These are phyloP conservation scores for Rhizopogon hawkerae DNA, from an alignment of 1,284 basidiomycete genomes.

Conservation along the genomic window DNA sequence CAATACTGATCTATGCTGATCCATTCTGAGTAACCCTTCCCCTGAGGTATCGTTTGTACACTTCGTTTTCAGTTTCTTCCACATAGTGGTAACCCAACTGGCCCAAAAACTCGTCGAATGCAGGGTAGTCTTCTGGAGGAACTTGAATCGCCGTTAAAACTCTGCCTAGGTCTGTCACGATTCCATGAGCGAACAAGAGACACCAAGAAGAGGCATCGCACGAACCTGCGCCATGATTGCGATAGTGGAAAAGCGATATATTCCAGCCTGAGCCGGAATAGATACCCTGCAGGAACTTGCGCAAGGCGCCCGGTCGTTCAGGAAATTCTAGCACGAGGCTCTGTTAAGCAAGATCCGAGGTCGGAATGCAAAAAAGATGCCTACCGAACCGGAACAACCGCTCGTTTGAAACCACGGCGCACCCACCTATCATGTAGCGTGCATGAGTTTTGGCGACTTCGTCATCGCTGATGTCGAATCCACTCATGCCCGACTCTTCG, in stretches of 20 bases:
- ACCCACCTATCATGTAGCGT: constrained; percentile 90
- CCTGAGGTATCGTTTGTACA: constrained; percentile 71
- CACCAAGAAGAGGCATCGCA: constrained; percentile 12
- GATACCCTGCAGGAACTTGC: constrained; percentile 80
- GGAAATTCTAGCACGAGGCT: constrained; percentile 71
- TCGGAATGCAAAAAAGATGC: constrained; percentile 22
- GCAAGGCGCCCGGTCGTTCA: constrained; percentile 86
- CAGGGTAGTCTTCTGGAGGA: constrained; percentile 52
- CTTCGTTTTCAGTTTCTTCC: constrained; percentile 88
- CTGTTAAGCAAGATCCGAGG: background rate
- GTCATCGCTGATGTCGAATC: constrained; percentile 86
- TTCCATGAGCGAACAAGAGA: constrained; percentile 9
- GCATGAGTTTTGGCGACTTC: constrained; percentile 95
- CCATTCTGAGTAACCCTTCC: constrained; percentile 15
- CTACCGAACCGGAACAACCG: constrained; percentile 88
- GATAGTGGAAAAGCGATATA: constrained; percentile 94
- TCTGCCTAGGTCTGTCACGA: constrained; percentile 71
- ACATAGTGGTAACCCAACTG: constrained; percentile 82
- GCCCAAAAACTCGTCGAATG: constrained; percentile 70
- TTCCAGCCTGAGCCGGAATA: constrained; percentile 85
- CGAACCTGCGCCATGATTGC: constrained; percentile 91
- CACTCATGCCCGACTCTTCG: constrained; percentile 65
- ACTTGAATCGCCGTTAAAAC: constrained; percentile 94
- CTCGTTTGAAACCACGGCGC: constrained; percentile 71
- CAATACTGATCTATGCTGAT: background rate